phyloP scores from a whole-genome alignment of 1,284 basidiomycete genomes.

The Phellopilus nigrolimitatus region DNA sequence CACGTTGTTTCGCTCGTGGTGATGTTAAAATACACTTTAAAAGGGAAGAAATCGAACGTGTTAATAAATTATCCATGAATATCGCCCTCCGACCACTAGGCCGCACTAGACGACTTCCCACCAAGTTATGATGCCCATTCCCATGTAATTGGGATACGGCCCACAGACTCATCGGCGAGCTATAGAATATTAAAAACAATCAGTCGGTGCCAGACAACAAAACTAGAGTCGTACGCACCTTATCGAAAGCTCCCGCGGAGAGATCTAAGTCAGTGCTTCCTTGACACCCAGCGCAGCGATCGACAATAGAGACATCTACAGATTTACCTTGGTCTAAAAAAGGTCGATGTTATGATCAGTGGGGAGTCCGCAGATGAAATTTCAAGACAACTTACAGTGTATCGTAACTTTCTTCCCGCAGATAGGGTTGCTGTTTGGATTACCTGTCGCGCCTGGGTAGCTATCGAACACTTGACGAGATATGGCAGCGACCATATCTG shows the following conservation, averaged over 20 bases:
- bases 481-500: conserved; percentile 38
- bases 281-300: conserved; percentile 22
- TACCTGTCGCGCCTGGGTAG: conserved; percentile 33
- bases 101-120: no score
- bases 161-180: conserved; percentile 20
- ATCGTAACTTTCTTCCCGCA: conserved; percentile 29
- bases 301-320: conserved; percentile 26
- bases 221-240: no score
- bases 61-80: no score
- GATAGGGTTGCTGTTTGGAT: conserved; percentile 29
- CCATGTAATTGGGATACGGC: conserved; percentile 14
- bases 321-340: conserved; percentile 22
- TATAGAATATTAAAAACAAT: no score
- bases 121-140: conserved; percentile 14
- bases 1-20: no score
- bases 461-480: conserved; percentile 33
- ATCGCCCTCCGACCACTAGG: no score
- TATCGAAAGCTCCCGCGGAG: conserved; percentile 24
- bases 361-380: background rate
- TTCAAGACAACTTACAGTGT: conserved; percentile 23
- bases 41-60: no score
- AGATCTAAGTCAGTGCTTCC: conserved; percentile 24
- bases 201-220: no score
- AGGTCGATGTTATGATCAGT: background rate
- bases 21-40: no score